Conservation (phyloP, 202 grass and related monocot genomes). For the Musa balbisiana region DNA sequence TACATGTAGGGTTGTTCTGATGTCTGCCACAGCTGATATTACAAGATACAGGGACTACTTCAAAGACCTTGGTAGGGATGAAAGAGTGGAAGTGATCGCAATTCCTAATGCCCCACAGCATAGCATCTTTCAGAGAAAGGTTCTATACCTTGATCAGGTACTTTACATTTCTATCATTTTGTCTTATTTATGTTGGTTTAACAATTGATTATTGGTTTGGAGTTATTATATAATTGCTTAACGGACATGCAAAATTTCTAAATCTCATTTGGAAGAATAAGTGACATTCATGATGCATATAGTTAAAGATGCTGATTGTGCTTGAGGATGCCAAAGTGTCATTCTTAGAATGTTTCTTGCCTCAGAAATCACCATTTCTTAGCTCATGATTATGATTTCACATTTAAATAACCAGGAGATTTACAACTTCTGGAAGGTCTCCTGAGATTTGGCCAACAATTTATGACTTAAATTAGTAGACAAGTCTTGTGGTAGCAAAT, state of each 20-base stretch:
- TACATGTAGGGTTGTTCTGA: slow-evolving; percentile 59
- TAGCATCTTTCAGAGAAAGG: slow-evolving; percentile 62
- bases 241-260: background rate
- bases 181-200: slow-evolving; percentile 7
- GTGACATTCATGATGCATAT: background rate
- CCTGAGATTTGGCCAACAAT: too few relatives aligned
- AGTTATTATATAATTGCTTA: background rate
- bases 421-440: too few relatives aligned
- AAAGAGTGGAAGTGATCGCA: slow-evolving; percentile 94
- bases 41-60: slow-evolving; percentile 89
- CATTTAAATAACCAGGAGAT: too few relatives aligned
- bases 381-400: too few relatives aligned
- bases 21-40: slow-evolving; percentile 96
- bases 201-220: too few relatives aligned
- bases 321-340: background rate
- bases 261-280: background rate
- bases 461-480: too few relatives aligned
- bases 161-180: slow-evolving; percentile 6
- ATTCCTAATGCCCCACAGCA: slow-evolving; percentile 58
- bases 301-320: background rate
- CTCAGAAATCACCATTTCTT: too few relatives aligned
- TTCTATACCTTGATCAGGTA: slow-evolving; percentile 87
- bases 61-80: slow-evolving; percentile 59
- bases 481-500: too few relatives aligned
- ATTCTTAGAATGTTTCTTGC: background rate